Evolutionary conservation across 345 rosid genomes (phyloP).

Genomic region (Punica granatum): DNA sequence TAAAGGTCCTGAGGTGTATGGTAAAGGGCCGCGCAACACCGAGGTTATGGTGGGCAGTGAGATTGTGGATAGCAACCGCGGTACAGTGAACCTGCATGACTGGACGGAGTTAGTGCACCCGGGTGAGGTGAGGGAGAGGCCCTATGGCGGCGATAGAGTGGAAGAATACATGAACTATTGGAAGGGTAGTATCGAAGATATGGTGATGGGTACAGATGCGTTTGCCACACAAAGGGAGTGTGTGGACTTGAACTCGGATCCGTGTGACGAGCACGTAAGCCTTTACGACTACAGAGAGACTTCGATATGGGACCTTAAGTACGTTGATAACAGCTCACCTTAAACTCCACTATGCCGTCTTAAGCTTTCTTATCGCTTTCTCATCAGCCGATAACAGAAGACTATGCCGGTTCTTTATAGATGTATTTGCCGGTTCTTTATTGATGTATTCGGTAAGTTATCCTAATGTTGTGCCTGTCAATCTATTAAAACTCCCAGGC

Average conservation of each 20-base stretch:
- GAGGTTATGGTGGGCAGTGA: constrained; percentile 7
- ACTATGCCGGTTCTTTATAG: not conserved
- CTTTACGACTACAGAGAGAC: constrained; percentile 8
- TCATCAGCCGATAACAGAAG: not conserved
- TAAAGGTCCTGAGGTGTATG: not conserved
- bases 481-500: not conserved
- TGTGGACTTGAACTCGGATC: constrained; percentile 6
- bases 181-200: constrained; percentile 18
- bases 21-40: not conserved
- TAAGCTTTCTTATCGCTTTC: too few species aligned
- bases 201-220: constrained; percentile 9
- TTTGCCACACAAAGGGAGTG: constrained; percentile 8
- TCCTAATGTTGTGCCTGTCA: not conserved
- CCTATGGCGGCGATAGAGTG: not conserved
- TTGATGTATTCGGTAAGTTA: too few species aligned
- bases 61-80: not conserved
- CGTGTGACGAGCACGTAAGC: not conserved
- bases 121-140: not conserved
- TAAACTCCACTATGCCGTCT: not conserved
- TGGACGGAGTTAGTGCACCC: not conserved
- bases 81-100: not conserved
- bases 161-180: constrained; percentile 5
- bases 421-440: too few species aligned
- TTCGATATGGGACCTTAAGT: constrained; percentile 37
- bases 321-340: constrained; percentile 2